These are phyloP conservation scores for Edaphochlamys debaryana DNA, from an alignment of 139 green algal species.

Conservation along the genomic window DNA sequence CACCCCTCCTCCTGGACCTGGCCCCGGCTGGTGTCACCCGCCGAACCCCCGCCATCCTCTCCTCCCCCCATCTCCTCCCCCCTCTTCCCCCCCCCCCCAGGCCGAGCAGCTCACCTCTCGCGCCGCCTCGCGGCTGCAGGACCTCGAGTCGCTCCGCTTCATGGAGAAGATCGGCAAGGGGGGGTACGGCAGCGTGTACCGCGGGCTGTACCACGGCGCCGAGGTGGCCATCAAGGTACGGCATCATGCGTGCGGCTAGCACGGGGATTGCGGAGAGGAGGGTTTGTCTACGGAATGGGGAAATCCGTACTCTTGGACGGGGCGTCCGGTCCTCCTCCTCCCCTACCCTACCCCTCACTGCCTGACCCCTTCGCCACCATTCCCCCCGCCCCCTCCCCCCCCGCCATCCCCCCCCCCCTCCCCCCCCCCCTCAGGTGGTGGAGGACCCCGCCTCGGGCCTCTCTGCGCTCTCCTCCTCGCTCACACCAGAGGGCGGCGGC, in stretches of 20 bases:
- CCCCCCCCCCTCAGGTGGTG: background rate
- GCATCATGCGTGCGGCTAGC: background rate
- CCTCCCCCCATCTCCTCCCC: background rate
- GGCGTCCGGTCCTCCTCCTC: too few relatives aligned
- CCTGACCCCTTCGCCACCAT: background rate
- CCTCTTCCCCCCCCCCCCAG: background rate
- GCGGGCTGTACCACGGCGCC: constrained; percentile 66
- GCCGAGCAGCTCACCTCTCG: constrained; percentile 6
- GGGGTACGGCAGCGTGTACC: constrained; percentile 72
- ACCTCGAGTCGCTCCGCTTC: constrained; percentile 14
- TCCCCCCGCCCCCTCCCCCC: background rate
- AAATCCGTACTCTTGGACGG: too few relatives aligned
- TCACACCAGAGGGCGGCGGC: background rate
- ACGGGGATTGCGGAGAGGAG: too few relatives aligned
- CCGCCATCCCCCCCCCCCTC: too few relatives aligned
- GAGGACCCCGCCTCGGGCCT: constrained; percentile 4
- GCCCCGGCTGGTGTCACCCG: too few relatives aligned
- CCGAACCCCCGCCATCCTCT: background rate
- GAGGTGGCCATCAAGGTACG: constrained; percentile 85
- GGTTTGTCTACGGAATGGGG: too few relatives aligned
- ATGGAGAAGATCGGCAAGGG: constrained; percentile 67
- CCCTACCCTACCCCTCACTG: background rate
- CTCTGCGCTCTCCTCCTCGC: background rate
- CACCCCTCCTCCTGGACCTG: too few relatives aligned
- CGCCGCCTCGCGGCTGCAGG: background rate